A percentile compares a stretch with the other conserved stretches of the same genome.
Conservation (phyloP, 2,329 filamentous ascomycete species). For the Pseudopyricularia cyperi region DNA sequence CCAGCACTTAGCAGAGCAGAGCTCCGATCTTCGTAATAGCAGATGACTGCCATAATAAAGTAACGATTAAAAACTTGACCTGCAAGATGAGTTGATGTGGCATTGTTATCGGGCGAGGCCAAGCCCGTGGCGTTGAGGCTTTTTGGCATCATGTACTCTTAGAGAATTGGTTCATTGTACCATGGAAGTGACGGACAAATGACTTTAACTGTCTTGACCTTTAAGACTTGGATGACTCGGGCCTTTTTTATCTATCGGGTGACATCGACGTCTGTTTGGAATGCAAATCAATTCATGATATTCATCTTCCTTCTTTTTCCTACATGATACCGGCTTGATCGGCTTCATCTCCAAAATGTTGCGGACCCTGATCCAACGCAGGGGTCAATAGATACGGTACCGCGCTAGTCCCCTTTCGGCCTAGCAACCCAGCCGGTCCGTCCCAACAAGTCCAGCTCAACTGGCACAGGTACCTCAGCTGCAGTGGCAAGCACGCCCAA, state of each 20-base stretch:
- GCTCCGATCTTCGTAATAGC: not conserved
- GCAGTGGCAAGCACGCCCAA: not conserved
- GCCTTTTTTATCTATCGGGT: not conserved
- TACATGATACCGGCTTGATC: not conserved
- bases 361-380: not conserved
- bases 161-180: too few relatives aligned
- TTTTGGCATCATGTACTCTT: too few relatives aligned
- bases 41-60: not conserved
- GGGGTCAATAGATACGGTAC: not conserved
- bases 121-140: too few relatives aligned
- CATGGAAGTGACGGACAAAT: not conserved
- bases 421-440: not conserved
- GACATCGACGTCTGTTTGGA: not conserved
- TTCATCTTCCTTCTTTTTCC: not conserved
- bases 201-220: not conserved
- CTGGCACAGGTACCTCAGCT: not conserved
- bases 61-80: not conserved
- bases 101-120: too few relatives aligned
- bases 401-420: not conserved
- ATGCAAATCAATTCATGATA: not conserved
- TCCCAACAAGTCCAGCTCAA: constrained; percentile 3
- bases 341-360: not conserved
- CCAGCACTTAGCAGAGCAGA: not conserved
- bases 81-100: too few relatives aligned
- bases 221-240: not conserved